Percentiles rank a stretch among this genome's conserved stretches.
phyloP scores from a whole-genome alignment of 2,329 filamentous ascomycete species.

The Fusarium brachygibbosum region DNA sequence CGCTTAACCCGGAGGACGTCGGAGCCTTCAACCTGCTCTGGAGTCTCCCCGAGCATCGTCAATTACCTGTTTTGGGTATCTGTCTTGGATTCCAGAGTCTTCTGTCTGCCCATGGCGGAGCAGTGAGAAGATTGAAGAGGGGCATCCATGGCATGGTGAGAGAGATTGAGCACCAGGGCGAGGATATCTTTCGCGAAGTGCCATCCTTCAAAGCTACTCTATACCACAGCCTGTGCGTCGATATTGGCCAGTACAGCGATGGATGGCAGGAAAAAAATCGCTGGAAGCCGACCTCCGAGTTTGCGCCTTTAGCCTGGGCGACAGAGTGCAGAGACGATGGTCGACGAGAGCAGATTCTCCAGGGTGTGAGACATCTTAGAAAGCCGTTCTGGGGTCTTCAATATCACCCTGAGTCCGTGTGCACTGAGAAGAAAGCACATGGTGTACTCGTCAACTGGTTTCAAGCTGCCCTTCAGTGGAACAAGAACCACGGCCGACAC shows the following conservation, averaged over 20 bases:
- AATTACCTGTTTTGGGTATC: conserved; percentile 86
- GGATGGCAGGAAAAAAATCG: conserved; percentile 46
- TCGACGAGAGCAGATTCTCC: conserved; percentile 71
- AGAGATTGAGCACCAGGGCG: conserved; percentile 69
- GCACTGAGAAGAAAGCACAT: conserved; percentile 77
- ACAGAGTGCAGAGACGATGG: conserved; percentile 59
- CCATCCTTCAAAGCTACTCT: conserved; percentile 76
- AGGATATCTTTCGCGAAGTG: conserved; percentile 75
- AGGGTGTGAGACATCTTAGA: conserved; percentile 76
- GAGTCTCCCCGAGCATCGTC: conserved; percentile 68
- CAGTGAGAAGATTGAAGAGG: conserved; percentile 74
- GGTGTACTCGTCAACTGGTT: conserved; percentile 83
- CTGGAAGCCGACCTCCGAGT: conserved; percentile 60
- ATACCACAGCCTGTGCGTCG: conserved; percentile 76
- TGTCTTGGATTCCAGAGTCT: conserved; percentile 92
- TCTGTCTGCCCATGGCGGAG: conserved; percentile 75
- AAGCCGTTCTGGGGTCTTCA: conserved; percentile 90
- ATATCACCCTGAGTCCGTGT: conserved; percentile 91
- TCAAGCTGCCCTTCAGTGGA: conserved; percentile 72
- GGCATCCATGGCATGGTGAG: conserved; percentile 88
- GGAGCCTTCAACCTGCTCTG: conserved; percentile 86
- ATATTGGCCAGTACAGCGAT: conserved; percentile 60
- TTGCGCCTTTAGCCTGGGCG: conserved; percentile 74
- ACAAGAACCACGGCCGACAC: conserved; percentile 52
- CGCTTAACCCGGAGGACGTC: conserved; percentile 78